Base-by-base conservation (phyloP, 2,329 filamentous ascomycete species). In the Xylaria sp. region DNA sequence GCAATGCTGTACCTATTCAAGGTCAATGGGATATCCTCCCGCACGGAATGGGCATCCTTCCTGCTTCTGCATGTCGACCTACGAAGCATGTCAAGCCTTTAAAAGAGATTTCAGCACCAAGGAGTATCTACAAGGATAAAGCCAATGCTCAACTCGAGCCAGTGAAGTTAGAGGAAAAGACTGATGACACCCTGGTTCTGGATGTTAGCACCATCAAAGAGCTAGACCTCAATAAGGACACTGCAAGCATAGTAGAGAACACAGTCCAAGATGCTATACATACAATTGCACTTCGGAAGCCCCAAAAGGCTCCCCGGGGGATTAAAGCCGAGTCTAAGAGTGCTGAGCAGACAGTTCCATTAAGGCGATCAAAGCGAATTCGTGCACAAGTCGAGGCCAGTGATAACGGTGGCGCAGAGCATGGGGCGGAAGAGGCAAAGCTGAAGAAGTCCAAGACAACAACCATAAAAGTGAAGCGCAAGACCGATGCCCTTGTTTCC, bases 41-140 rank as follows among this genome's bases (percentile, higher is more conserved):
- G 19, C 72, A 74, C 38, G 67, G 67, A 12, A 68, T 74, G 66
- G 71, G 72, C 2, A 21, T 57, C 40, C 50, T 64, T 11, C 53
- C 63, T 52, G 57, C 52, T 4, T 12, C 54, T 3, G 9, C 35
- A 8, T 37, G 9, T 23, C 54, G 58, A 19, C 17, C 62, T 25
- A 35, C 35, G 7, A 53, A 28, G 11, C 17, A 33, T 1, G 28
- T 21, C 40, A 25, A 7, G 17, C 31, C 40, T 7, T n/a, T 25
- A 7, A 38, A 23, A 12, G 38, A 56, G 28, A 15, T 15, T 21
- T 14, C n/a, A 11, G 23, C 21, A 23, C 23, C 4, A 12, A 21
- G 50, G 14, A 25, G 23, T 37, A 25, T 17, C 35, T 23, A 43
- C 8, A 40, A 45, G 7, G 17, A 25, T 12, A 11, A 45, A 6